Evolutionary conservation across 2,329 filamentous ascomycete genomes (phyloP).

Genomic region (Calonectria hawksworthii): DNA sequence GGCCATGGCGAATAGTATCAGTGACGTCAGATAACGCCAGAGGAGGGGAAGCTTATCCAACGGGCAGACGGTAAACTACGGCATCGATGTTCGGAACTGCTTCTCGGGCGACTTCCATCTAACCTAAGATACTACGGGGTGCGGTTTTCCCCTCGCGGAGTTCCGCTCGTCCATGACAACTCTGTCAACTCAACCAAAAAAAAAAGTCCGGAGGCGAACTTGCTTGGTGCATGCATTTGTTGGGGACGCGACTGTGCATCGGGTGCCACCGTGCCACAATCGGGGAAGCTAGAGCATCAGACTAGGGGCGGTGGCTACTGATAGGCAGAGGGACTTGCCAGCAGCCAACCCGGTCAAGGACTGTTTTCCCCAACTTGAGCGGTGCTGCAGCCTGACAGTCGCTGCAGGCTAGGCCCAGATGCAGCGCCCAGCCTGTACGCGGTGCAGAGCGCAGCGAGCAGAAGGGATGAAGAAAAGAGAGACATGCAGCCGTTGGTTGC

Average conservation of each 20-base stretch:
- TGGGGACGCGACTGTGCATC: constrained; percentile 18
- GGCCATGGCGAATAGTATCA: neutral
- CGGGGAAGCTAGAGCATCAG: neutral
- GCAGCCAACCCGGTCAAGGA: neutral
- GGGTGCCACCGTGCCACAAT: constrained; percentile 13
- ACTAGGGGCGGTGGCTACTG: constrained; percentile 10
- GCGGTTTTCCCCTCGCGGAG: neutral
- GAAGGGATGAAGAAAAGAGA: neutral
- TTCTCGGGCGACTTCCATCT: neutral
- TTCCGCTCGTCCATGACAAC: constrained; percentile 9
- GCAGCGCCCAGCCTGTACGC: neutral
- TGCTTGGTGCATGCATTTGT: constrained; percentile 20
- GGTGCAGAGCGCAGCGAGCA: constrained; percentile 4
- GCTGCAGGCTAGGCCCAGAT: neutral
- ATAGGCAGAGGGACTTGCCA: neutral
- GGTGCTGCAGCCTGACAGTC: neutral
- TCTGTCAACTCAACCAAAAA: constrained; percentile 17
- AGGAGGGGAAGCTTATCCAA: constrained; percentile 15
- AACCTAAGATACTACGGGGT: neutral
- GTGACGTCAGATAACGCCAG: constrained; percentile 18
- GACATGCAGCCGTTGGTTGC: constrained; percentile 11
- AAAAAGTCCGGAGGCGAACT: neutral
- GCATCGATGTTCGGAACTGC: neutral
- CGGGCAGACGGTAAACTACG: neutral
- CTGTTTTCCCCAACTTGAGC: constrained; percentile 13